phyloP scores from a whole-genome alignment of 305 asterid genomes.

The Fraxinus dipetala region DNA sequence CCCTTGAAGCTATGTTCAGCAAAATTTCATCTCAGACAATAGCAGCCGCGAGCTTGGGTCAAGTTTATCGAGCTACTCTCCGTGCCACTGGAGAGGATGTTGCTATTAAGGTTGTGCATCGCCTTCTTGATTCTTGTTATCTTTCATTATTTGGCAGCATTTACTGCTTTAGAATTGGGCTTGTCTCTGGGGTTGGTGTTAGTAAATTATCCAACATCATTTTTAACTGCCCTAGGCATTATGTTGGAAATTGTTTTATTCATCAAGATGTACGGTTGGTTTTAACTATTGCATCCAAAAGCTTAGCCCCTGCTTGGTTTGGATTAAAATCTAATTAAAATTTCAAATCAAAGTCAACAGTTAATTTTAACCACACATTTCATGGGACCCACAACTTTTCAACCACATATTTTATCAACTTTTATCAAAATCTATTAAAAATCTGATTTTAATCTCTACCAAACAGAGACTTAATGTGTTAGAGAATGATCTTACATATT shows the following conservation, averaged over 20 bases:
- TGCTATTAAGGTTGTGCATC: constrained; percentile 79
- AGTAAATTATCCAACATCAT: not conserved
- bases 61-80: constrained; percentile 96
- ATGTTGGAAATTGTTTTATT: not conserved
- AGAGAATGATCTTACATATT: not conserved
- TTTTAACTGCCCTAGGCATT: not conserved
- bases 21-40: constrained; percentile 84
- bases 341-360: too few species aligned
- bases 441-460: too few species aligned
- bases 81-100: constrained; percentile 92
- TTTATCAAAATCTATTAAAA: too few species aligned
- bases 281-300: not conserved
- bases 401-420: too few species aligned
- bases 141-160: not conserved
- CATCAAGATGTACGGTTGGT: not conserved
- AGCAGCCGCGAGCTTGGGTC: constrained; percentile 99
- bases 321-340: too few species aligned
- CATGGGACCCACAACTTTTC: too few species aligned
- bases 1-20: constrained; percentile 96
- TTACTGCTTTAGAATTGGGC: not conserved
- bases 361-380: too few species aligned
- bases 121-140: constrained; percentile 11
- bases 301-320: not conserved
- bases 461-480: not conserved
- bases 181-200: not conserved